phyloP scores from a whole-genome alignment of 1,139 yeast species.

The Zygoascus sp. region DNA sequence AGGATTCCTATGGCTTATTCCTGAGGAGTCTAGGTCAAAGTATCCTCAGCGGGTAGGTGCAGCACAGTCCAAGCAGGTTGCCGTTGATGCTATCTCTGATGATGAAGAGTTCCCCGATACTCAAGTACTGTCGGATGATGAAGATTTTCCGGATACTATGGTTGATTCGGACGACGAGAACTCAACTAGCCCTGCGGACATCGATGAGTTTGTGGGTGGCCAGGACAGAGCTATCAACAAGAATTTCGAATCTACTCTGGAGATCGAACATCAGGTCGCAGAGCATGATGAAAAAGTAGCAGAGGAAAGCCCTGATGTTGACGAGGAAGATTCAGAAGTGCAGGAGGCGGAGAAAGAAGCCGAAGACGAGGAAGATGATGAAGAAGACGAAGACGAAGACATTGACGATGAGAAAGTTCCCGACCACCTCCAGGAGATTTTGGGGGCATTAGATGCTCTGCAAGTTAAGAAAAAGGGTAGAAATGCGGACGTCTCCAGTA shows the following conservation, averaged over 20 bases:
- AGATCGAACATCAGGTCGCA: constrained; percentile 13
- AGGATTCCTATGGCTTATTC: constrained; percentile 71
- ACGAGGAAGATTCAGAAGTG: constrained; percentile 5
- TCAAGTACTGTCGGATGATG: constrained; percentile 25
- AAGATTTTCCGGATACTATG: constrained; percentile 23
- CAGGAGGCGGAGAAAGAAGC: constrained; percentile 11
- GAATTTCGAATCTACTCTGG: too few relatives aligned
- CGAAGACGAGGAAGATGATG: constrained; percentile 12
- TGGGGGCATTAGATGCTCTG: constrained; percentile 21
- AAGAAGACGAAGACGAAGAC: constrained; percentile 8
- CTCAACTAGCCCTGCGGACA: constrained; percentile 8
- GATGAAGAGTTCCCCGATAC: constrained; percentile 29
- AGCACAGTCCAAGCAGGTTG: not conserved
- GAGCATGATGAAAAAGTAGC: constrained; percentile 15
- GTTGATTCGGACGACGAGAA: constrained; percentile 21
- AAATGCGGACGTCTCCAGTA: constrained; percentile 15
- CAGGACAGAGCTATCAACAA: too few relatives aligned
- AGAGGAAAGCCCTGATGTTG: constrained; percentile 6
- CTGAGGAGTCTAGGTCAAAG: constrained; percentile 47
- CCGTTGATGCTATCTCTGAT: constrained; percentile 13
- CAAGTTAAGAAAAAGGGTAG: constrained; percentile 24
- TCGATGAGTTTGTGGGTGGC: too few relatives aligned
- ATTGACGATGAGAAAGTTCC: constrained; percentile 5
- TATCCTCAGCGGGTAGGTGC: constrained; percentile 31
- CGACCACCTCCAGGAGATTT: constrained; percentile 15